These are phyloP conservation scores for Penicillium sp. DNA, from an alignment of 2,329 filamentous ascomycete genomes.

Conservation along the genomic window DNA sequence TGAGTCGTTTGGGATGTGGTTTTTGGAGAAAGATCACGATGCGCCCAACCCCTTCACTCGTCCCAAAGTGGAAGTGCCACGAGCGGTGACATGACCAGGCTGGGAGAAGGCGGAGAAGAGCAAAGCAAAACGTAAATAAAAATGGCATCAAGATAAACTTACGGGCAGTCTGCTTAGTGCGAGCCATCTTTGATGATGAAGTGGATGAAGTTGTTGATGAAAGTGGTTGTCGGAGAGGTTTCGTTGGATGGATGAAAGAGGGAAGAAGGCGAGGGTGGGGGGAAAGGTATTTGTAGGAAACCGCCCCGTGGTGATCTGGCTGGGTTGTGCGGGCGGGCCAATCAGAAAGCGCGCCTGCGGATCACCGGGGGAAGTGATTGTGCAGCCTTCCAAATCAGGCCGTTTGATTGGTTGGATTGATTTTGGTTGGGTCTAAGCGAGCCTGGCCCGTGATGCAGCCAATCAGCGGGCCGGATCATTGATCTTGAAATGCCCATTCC, in stretches of 20 bases:
- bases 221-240: slow-evolving; percentile 30
- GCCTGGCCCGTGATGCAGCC: slow-evolving; percentile 21
- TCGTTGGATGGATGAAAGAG: slow-evolving; percentile 36
- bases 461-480: slow-evolving; percentile 43
- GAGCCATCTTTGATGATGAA: slow-evolving; percentile 48
- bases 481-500: slow-evolving; percentile 31
- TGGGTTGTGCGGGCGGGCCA: slow-evolving; percentile 13
- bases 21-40: slow-evolving; percentile 18
- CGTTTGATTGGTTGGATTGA: slow-evolving; percentile 17
- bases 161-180: slow-evolving; percentile 57
- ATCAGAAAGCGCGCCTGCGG: slow-evolving; percentile 19
- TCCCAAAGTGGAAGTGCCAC: not conserved
- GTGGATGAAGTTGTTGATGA: slow-evolving; percentile 26
- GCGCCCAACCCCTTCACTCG: slow-evolving; percentile 1
- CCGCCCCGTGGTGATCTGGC: slow-evolving; percentile 37
- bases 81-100: not conserved
- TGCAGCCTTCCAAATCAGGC: slow-evolving; percentile 36
- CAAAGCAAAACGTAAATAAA: slow-evolving; percentile 17
- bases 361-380: slow-evolving; percentile 29
- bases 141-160: slow-evolving; percentile 37
- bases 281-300: slow-evolving; percentile 45
- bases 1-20: slow-evolving; percentile 6
- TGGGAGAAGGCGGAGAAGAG: not conserved
- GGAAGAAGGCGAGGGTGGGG: slow-evolving; percentile 42
- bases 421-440: slow-evolving; percentile 35